A percentile compares a stretch with the other conserved stretches of the same genome.
Evolutionary conservation across 768 basidiomycete species (phyloP).

Genomic region (Mycena pura): DNA sequence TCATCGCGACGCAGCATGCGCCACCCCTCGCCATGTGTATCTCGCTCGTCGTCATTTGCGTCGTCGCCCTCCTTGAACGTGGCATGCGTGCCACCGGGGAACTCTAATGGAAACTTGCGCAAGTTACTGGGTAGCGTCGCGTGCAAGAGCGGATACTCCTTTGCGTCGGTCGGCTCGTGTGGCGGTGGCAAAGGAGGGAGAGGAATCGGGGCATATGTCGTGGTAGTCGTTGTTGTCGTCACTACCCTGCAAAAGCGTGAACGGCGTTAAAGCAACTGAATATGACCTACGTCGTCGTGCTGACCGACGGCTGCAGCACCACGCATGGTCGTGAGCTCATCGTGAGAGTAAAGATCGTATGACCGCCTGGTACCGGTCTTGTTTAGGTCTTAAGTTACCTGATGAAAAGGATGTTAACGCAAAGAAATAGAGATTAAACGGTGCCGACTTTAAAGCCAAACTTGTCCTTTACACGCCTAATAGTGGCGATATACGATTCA

Average conservation of each 20-base stretch:
- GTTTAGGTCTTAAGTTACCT: slow-evolving; percentile 15
- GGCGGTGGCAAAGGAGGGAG: slow-evolving; percentile 78
- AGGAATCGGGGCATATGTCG: slow-evolving; percentile 87
- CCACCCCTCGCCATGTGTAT: slow-evolving; percentile 75
- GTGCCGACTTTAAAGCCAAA: slow-evolving; percentile 1
- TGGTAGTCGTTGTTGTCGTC: slow-evolving; percentile 91
- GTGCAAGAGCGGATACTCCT: slow-evolving; percentile 79
- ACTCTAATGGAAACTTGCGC: slow-evolving; percentile 77
- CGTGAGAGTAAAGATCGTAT: slow-evolving; percentile 28
- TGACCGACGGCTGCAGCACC: slow-evolving; percentile 80
- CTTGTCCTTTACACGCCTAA: not conserved
- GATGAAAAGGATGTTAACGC: not conserved
- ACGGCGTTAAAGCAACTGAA: slow-evolving; percentile 30
- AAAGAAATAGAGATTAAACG: slow-evolving; percentile 1
- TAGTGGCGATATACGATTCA: not conserved
- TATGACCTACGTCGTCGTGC: slow-evolving; percentile 79
- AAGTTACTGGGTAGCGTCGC: slow-evolving; percentile 77
- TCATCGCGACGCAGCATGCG: slow-evolving; percentile 75
- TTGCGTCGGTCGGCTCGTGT: slow-evolving; percentile 74
- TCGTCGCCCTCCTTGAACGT: slow-evolving; percentile 75
- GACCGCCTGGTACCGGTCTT: not conserved
- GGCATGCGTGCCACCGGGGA: slow-evolving; percentile 82
- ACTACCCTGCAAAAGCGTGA: slow-evolving; percentile 64
- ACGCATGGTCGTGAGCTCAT: slow-evolving; percentile 77
- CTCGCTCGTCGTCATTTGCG: slow-evolving; percentile 77